Evolutionary conservation across 768 basidiomycete genomes (phyloP), one percentile per base, ranked within the genome.

Genomic region (Phanerodontia chrysosporium): DNA sequence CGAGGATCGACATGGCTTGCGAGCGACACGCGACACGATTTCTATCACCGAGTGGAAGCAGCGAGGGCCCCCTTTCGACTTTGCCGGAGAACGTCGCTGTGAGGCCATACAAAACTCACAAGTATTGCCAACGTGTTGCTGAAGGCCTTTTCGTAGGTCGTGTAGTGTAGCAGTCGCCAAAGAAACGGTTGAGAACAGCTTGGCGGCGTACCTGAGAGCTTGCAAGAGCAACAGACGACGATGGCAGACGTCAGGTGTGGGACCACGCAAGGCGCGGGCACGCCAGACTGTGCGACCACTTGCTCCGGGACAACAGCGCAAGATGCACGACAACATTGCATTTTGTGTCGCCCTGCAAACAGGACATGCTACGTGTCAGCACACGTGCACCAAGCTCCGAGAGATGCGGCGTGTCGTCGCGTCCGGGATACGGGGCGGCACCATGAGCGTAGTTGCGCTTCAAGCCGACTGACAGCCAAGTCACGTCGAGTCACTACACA

Each of bases 181-280:
- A 21, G 75, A 77, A 22, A 53, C n/a, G 1, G 32, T 39, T 1
- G n/a, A n/a, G n/a, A 25, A 7, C 14, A 42, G 25, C 66, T 77
- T 75, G 0, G 76, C 78, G 1, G 69, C 68, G 0, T 77, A 76
- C 64, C 72, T 82, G 28, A 54, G 79, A 30, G 65, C 12, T 65
- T 69, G 29, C 63, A 80, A 28, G 64, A 70, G 22, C 74, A 75
- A 1, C 52, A 64, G 46, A 73, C 76, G 73, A 60, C 66, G 44
- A 73, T 83, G 55, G 76, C 83, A 36, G 82, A 83, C 63, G 64
- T 82, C 44, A 80, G 80, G 14, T 82, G 78, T 59, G 81, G 81
- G 0, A 80, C 81, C 0, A n/a, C n/a, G n/a, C n/a, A n/a, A n/a
- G 82, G 80, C 0, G 77, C 76, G 12, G 82, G 82, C 65, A 80